Base-by-base conservation (phyloP, 345 rosid genomes). In the Salix exigua region DNA sequence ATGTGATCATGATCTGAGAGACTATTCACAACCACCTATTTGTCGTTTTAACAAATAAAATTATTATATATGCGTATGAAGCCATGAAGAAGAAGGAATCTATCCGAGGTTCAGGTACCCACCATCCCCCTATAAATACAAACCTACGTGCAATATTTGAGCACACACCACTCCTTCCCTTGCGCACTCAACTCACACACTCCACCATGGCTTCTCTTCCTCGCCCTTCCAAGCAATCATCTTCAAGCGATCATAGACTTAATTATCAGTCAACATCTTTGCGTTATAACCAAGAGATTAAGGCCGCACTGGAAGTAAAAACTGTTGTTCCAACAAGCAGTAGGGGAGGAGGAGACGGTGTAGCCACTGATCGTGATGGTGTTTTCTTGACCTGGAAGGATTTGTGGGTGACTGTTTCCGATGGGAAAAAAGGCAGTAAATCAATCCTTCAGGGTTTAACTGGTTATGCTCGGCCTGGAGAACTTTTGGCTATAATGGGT, bases 391-490 rank as follows among this genome's bases (percentile, higher is more conserved):
- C 40, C 12, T 80, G 82, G 82, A 42, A 75, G 55, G 79, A 80
- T 31, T 26, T 80, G 62, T 64, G 75, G 72, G 75, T 80, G 19
- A 71, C 46, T 19, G 75, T 75, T 35, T 46, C 78, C 2, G 53
- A 53, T 26, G 68, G 82, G 23, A 70, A 40, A 37, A 40, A 46
- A 23, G 64, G 50, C 44, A 14, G 13, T 44, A 70, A 62, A 37
- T 3, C 70, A 16, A 80, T 80, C 35, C 75, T 80, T 17, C 31
- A 80, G 26, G 82, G 82, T 0, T 28, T 80, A n/a, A 80, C 79
- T 11, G 82, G 82, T n/a, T 80, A 80, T 71, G 79, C 76, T 11
- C 26, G n/a, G 37, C 82, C 82, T 37, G 82, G 82, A 4, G 60
- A 80, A 38, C 14, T 80, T n/a, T 23, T 80, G 72, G 82, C 79